Base-by-base conservation (phyloP, 345 rosid species). In the Brassica carinata region DNA sequence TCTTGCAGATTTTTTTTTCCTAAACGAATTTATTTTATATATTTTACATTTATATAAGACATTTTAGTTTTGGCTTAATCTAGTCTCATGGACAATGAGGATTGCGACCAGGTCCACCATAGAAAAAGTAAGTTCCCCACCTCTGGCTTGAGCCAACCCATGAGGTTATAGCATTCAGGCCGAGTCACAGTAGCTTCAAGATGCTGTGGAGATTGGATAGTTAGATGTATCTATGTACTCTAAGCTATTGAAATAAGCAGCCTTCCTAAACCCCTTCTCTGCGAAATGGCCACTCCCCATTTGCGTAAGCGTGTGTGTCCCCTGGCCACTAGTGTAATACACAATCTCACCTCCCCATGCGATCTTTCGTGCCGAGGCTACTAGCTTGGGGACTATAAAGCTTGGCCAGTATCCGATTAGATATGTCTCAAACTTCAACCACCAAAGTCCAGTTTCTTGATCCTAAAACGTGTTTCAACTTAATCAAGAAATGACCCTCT, bases 271-370 rank as follows among this genome's bases (percentile, higher is more conserved):
- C 10, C 90, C 87, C 83, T 84, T 83, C 18, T 84, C 84, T 0
- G 91, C 83, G 17, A 89, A 88, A 76, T 73, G 89, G 5, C 91
- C 91, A 58, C 93, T 90, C 2, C 91, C 93, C 91, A 89, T 89
- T 66, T 88, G 87, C 3, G 88, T 87, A 23, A 80, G 53, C 18
- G 93, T 88, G 74, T 89, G 90, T 34, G 67, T 69, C 13, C 85
- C 86, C 31, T 38, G 69, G 5, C n/a, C 78, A 61, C 29, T 79
- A 79, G 82, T 23, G 31, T n/a, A n/a, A 57, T 88, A 85, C 9
- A 82, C 86, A 14, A 88, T 86, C 74, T 90, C 91, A 34, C 91
- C 93, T 82, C 93, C 93, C 93, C 91, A 90, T 63, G 77, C 87
- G 3, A 90, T 61, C 84, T 83, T 78, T 65, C 26, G 84, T 29